Evolutionary conservation across 73 alveolate genomes (phyloP).

Genomic region (Paramecium tetraurelia): DNA sequence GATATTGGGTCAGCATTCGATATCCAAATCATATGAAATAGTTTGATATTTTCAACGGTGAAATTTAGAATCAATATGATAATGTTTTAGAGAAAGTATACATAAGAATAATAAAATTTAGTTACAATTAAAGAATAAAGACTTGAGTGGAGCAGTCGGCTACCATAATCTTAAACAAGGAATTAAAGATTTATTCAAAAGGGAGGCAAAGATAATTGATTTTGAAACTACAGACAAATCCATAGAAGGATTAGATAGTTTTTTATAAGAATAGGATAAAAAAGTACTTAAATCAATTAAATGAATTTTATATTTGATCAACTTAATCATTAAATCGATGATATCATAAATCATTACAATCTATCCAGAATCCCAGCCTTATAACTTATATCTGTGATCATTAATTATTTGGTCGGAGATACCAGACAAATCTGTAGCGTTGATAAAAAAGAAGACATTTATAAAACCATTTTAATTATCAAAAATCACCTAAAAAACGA

Average conservation of each 20-base stretch:
- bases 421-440: not conserved
- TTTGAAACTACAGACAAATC: not conserved
- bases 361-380: not conserved
- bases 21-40: not conserved
- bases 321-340: slow-evolving; percentile 3
- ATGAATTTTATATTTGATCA: not conserved
- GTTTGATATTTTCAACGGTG: not conserved
- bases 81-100: not conserved
- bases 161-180: not conserved
- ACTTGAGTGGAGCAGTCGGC: not conserved
- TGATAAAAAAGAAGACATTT: not conserved
- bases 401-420: not conserved
- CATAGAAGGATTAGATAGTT: not conserved
- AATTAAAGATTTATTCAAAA: not conserved
- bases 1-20: not conserved
- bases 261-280: not conserved
- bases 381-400: not conserved
- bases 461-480: not conserved
- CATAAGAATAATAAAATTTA: not conserved
- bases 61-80: not conserved
- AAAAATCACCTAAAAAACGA: slow-evolving; percentile 11
- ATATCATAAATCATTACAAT: not conserved
- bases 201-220: not conserved
- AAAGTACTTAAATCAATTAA: not conserved
- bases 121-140: not conserved